A percentile compares a stretch with the other conserved stretches of the same genome.
Evolutionary conservation across 2,329 filamentous ascomycete species (phyloP).

Genomic region (Dactylonectria estremocensis): DNA sequence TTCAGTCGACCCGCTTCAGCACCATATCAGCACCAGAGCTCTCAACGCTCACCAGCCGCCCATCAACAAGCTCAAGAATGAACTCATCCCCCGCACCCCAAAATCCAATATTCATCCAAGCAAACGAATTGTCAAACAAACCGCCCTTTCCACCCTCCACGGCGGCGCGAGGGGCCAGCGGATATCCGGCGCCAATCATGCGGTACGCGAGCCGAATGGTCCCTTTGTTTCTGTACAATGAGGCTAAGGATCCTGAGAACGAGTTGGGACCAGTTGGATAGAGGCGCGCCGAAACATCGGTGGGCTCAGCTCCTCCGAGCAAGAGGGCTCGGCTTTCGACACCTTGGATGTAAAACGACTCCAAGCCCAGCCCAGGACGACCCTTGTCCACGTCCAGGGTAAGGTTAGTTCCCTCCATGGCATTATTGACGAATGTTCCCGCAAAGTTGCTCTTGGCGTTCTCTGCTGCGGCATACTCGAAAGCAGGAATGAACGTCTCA

Average conservation of each 20-base stretch:
- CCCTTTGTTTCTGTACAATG: conserved; percentile 30
- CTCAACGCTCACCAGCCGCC: conserved; percentile 24
- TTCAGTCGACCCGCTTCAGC: conserved; percentile 17
- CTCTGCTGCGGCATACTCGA: conserved; percentile 39
- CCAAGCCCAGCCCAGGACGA: conserved; percentile 29
- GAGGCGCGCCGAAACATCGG: conserved; percentile 9
- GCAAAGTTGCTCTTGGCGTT: conserved; percentile 37
- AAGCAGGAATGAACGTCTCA: conserved; percentile 38
- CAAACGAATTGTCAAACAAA: conserved; percentile 29
- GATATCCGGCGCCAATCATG: background rate
- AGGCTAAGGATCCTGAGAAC: conserved; percentile 21
- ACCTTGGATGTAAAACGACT: conserved; percentile 18
- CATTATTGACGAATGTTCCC: conserved; percentile 35
- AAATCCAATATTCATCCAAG: conserved; percentile 30
- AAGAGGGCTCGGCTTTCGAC: background rate
- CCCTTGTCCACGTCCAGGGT: conserved; percentile 36
- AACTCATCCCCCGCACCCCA: conserved; percentile 23
- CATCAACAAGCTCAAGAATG: conserved; percentile 32
- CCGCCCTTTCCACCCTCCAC: conserved; percentile 33
- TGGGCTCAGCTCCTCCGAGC: background rate
- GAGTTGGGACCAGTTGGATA: conserved; percentile 35
- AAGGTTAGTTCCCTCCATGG: conserved; percentile 30
- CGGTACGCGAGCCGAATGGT: conserved; percentile 23
- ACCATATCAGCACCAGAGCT: background rate
- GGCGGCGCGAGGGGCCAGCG: conserved; percentile 15